Percentiles rank a stretch among this genome's conserved stretches.
These are phyloP conservation scores for Coniochaeta prunicola DNA, from an alignment of 2,329 filamentous ascomycete species.

Conservation along the genomic window DNA sequence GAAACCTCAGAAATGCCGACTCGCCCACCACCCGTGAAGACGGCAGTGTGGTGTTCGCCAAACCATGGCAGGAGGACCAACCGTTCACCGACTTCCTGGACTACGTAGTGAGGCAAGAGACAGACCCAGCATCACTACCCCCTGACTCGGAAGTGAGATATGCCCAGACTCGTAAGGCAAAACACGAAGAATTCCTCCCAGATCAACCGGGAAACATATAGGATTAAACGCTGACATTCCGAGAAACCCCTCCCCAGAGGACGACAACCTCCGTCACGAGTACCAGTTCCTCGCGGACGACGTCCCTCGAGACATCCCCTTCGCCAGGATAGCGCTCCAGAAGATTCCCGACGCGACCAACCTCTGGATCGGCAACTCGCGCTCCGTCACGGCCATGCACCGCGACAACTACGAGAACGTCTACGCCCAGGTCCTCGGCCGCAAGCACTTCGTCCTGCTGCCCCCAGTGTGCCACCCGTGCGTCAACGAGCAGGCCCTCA, in stretches of 20 bases:
- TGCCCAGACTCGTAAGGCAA: slow-evolving; percentile 68
- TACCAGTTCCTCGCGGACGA: slow-evolving; percentile 57
- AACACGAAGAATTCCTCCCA: slow-evolving; percentile 8
- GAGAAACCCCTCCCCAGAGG: slow-evolving; percentile 59
- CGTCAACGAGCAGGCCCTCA: slow-evolving; percentile 55
- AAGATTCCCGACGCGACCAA: slow-evolving; percentile 68
- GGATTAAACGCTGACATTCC: neutral
- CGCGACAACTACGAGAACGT: slow-evolving; percentile 84
- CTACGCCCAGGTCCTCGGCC: slow-evolving; percentile 67
- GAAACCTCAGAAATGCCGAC: slow-evolving; percentile 37
- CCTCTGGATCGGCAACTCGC: slow-evolving; percentile 72
- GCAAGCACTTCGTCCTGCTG: slow-evolving; percentile 68
- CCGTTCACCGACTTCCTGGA: slow-evolving; percentile 55
- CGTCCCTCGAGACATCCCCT: slow-evolving; percentile 59
- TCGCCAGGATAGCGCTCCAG: slow-evolving; percentile 64
- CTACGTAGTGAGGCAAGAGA: slow-evolving; percentile 53
- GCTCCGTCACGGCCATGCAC: slow-evolving; percentile 64
- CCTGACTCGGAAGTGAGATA: slow-evolving; percentile 51
- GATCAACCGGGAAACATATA: too few relatives aligned
- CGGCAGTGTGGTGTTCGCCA: slow-evolving; percentile 50
- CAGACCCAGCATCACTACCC: neutral
- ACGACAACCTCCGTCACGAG: slow-evolving; percentile 73
- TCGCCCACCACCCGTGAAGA: slow-evolving; percentile 36
- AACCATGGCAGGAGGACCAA: slow-evolving; percentile 62
- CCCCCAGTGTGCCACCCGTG: slow-evolving; percentile 65